Conservation (phyloP, 768 basidiomycete species). For the Austroboletus eburneus region DNA sequence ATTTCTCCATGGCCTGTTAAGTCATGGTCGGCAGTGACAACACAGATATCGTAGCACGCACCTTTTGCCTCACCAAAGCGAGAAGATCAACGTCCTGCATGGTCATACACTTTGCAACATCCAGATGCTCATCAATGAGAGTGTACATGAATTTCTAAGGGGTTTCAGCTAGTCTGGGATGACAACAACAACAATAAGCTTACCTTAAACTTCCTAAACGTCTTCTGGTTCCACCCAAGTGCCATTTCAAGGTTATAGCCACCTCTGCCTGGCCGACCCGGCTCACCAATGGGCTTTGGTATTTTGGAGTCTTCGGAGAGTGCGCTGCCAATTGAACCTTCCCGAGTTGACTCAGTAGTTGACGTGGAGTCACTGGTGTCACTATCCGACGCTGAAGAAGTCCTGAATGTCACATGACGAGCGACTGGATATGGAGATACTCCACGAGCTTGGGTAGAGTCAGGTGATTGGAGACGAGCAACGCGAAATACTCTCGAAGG, state of each 20-base stretch:
- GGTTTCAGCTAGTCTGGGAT: no score
- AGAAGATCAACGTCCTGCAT: constrained; percentile 1
- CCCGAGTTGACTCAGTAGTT: no score
- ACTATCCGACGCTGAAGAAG: no score
- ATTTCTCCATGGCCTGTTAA: neutral
- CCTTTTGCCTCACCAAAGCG: neutral
- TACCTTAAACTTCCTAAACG: constrained; percentile 21
- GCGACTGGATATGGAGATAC: no score
- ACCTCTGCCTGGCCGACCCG: constrained; percentile 19
- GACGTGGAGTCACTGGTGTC: no score
- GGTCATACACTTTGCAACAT: constrained; percentile 7
- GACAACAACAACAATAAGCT: neutral
- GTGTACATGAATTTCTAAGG: neutral
- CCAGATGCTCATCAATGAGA: constrained; percentile 7
- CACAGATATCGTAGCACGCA: no score
- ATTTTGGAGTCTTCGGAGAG: constrained; percentile 15
- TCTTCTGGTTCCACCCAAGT: constrained; percentile 16
- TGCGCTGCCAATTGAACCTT: neutral
- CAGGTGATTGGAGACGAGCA: no score
- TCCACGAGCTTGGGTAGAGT: no score
- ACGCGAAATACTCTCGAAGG: no score
- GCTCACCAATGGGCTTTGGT: constrained; percentile 24
- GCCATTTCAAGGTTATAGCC: constrained; percentile 23
- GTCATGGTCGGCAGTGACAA: no score
- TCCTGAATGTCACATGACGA: no score